Conservation (phyloP, 441 rosid genomes). For the Gossypium davidsonii region DNA sequence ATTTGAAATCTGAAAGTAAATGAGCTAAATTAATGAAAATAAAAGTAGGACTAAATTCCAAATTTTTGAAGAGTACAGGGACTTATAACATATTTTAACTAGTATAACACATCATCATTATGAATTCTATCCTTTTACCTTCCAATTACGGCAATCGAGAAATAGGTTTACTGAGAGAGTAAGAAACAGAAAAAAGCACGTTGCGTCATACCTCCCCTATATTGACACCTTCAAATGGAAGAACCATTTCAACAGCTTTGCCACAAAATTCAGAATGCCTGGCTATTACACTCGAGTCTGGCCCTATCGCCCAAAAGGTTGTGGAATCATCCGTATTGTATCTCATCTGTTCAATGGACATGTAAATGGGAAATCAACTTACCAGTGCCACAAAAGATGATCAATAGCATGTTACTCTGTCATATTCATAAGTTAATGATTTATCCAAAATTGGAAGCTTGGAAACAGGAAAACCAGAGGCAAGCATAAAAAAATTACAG, state of each 20-base stretch:
- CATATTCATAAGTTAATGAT: background rate
- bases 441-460: background rate
- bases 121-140: too few relatives aligned
- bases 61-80: too few relatives aligned
- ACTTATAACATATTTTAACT: too few relatives aligned
- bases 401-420: background rate
- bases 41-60: too few relatives aligned
- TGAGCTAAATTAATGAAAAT: too few relatives aligned
- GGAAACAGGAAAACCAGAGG: background rate
- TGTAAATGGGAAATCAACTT: constrained; percentile 8
- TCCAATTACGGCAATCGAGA: background rate
- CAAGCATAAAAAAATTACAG: background rate
- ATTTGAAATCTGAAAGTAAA: too few relatives aligned
- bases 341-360: constrained; percentile 45
- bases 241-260: constrained; percentile 72
- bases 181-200: background rate
- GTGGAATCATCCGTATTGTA: constrained; percentile 85
- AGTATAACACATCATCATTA: too few relatives aligned
- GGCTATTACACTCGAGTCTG: constrained; percentile 63
- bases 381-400: background rate
- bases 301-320: constrained; percentile 82
- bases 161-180: background rate
- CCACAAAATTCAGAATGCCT: constrained; percentile 77
- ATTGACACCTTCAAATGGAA: constrained; percentile 81
- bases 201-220: constrained; percentile 62